Evolutionary conservation across 305 asterid species (phyloP).

Genomic region (Fraxinus paxiana): DNA sequence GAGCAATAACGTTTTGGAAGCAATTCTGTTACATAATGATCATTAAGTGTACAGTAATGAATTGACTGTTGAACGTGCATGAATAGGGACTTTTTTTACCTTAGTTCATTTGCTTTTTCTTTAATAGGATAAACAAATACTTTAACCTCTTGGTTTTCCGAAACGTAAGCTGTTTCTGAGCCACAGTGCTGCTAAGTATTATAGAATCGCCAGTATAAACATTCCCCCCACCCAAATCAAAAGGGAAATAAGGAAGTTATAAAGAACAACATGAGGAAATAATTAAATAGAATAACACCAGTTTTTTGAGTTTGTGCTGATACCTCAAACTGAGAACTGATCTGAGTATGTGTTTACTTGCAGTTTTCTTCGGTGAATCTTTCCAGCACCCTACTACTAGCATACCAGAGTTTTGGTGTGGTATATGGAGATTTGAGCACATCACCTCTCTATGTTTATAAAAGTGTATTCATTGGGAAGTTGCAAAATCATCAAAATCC

Average conservation of each 20-base stretch:
- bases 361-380: slow-evolving; percentile 51
- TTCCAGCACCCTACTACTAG: slow-evolving; percentile 58
- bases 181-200: background rate
- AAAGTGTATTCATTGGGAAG: slow-evolving; percentile 67
- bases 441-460: slow-evolving; percentile 87
- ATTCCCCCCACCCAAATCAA: background rate
- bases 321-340: slow-evolving; percentile 9
- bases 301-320: slow-evolving; percentile 1
- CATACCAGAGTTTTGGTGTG: slow-evolving; percentile 93
- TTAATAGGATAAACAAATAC: background rate
- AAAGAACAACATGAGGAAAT: background rate
- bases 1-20: background rate
- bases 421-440: slow-evolving; percentile 97
- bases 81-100: background rate
- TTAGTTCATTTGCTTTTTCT: background rate
- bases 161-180: background rate
- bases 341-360: slow-evolving; percentile 29
- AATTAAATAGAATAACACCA: background rate
- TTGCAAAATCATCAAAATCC: slow-evolving; percentile 56
- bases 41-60: background rate
- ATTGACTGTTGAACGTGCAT: background rate
- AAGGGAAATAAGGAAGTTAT: background rate
- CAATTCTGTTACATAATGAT: slow-evolving; percentile 6
- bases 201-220: background rate
- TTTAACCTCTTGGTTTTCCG: slow-evolving; percentile 2